These are phyloP conservation scores for Drechslerella coelobrocha DNA, from an alignment of 2,329 filamentous ascomycete genomes.

Conservation along the genomic window DNA sequence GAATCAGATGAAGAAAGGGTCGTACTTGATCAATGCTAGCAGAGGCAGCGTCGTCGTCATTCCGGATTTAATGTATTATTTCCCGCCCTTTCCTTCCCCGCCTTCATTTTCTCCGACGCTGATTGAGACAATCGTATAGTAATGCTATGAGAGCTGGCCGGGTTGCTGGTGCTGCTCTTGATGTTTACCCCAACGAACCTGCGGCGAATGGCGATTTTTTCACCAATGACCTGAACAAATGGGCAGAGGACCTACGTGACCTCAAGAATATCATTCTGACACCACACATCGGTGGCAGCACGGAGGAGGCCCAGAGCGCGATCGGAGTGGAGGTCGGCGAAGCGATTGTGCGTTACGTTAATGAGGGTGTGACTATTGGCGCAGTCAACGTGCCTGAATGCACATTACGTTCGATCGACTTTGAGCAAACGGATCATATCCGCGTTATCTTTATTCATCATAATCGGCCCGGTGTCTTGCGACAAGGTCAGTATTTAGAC, in stretches of 20 bases:
- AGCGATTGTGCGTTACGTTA: constrained; percentile 90
- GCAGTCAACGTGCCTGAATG: constrained; percentile 98
- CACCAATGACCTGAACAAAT: constrained; percentile 79
- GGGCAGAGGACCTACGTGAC: constrained; percentile 81
- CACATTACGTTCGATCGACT: constrained; percentile 82
- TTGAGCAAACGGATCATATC: constrained; percentile 87
- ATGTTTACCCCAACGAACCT: constrained; percentile 94
- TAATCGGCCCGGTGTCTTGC: constrained; percentile 93
- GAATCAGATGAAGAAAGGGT: constrained; percentile 86
- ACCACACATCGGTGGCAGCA: constrained; percentile 96
- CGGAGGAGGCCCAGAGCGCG: constrained; percentile 93
- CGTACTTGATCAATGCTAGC: constrained; percentile 95
- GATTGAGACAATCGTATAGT: constrained; percentile 44
- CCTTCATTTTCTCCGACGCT: not conserved
- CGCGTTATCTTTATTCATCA: constrained; percentile 96
- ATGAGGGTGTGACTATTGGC: constrained; percentile 84
- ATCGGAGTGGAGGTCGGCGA: constrained; percentile 93
- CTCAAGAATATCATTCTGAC: constrained; percentile 94
- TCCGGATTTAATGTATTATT: constrained; percentile 72
- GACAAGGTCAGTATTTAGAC: constrained; percentile 67
- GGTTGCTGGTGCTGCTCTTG: constrained; percentile 90
- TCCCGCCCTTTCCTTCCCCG: not conserved
- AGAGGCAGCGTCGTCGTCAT: constrained; percentile 95
- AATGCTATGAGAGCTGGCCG: constrained; percentile 84
- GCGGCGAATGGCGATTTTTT: constrained; percentile 96